Conservation (phyloP, 2,329 filamentous ascomycete genomes). For the Corinectria fuckeliana region DNA sequence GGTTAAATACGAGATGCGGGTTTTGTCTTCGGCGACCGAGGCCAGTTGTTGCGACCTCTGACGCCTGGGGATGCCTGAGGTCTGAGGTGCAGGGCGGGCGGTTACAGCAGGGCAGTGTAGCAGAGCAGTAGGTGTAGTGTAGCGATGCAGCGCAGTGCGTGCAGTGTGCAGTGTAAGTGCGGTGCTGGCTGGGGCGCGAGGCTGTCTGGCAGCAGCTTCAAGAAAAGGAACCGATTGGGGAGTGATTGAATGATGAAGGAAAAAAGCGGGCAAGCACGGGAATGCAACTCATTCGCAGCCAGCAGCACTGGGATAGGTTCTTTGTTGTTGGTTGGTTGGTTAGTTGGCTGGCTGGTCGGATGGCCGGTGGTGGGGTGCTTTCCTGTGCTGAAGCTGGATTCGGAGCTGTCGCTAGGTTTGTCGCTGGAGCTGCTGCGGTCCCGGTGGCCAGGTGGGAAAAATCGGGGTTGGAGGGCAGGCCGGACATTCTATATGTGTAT, state of each 20-base stretch:
- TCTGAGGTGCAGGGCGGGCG: constrained; percentile 16
- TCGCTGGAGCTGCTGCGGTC: constrained; percentile 31
- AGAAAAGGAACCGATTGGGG: background rate
- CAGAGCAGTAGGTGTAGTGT: background rate
- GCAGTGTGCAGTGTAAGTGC: constrained; percentile 12
- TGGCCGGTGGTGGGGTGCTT: constrained; percentile 1
- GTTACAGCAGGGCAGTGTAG: constrained; percentile 13
- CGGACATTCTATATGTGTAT: constrained; percentile 53
- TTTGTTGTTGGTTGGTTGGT: background rate
- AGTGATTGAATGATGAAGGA: background rate
- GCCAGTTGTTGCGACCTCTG: constrained; percentile 17
- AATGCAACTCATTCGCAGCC: background rate
- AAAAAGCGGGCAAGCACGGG: constrained; percentile 24
- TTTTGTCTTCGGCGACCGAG: constrained; percentile 23
- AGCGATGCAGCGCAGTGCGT: background rate
- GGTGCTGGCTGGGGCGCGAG: background rate
- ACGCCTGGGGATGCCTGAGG: constrained; percentile 9
- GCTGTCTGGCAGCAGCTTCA: background rate
- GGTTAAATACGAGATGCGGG: constrained; percentile 1
- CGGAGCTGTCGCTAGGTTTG: no score
- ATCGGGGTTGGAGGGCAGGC: constrained; percentile 53
- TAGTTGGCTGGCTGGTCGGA: background rate
- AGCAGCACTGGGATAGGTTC: background rate
- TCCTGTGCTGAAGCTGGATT: constrained; percentile 25
- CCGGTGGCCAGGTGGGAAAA: constrained; percentile 43